Evolutionary conservation across 257 asterid genomes (phyloP), one percentile per base, ranked within the genome.

Genomic region (Catharanthus roseus): DNA sequence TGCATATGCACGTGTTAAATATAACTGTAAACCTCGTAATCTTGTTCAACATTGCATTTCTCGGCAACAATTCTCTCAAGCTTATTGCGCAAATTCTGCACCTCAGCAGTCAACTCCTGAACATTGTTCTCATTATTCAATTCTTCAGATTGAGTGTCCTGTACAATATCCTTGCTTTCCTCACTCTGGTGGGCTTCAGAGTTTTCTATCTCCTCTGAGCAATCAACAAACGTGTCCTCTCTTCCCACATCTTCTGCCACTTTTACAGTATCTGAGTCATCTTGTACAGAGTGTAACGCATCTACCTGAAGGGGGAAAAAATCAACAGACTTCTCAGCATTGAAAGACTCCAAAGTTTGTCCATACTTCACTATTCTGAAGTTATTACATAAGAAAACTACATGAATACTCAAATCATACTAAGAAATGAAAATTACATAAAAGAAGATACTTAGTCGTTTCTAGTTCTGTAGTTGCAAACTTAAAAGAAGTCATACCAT

Each of bases 191-290:
- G 89, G 74, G 90, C 78, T 66, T 84, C 97, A 34, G 91, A 84
- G 79, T 68, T 76, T 80, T 93, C 97, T 28, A 91, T 89, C 81
- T 89, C 97, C 67, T 95, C 99, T 61, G 96, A 89, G 79, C 97
- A 91, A 79, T 95, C 99, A 74, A 95, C 96, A 83, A 95, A 93
- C 86, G 83, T 85, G 67, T 93, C 98, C 47, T 92, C 97, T 77
- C 81, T 87, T 62, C 75, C 88, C 56, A 77, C 93, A 69, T 90
- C 96, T 53, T 92, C 98, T 56, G 76, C 78, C 18, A 73, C 71
- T 82, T 71, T 83, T 44, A 53, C 73, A 72, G 79, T 89, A 76
- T 65, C 79, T 50, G 79, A 72, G 60, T 65, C 81, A 76, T 67
- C 77, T 69, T 74, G 78, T 65, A 65, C 72, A 71, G 84, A 71